Conservation (phyloP, 805 yeast genomes). For the Saccharomycopsis babjevae region DNA sequence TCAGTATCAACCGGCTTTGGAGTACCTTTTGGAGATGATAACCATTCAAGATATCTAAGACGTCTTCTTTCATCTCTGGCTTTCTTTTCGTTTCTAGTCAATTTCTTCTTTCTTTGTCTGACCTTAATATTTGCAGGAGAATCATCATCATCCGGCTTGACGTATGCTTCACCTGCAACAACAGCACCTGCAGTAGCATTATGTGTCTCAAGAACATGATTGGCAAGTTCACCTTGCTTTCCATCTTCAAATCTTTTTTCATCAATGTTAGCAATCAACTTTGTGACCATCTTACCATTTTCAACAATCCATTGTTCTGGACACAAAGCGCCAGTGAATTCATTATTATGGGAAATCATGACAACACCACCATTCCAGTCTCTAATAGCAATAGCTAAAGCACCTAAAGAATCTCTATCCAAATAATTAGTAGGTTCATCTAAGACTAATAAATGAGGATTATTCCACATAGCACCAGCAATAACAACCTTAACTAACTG, state of each 20-base stretch:
- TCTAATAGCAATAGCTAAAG: constrained; percentile 92
- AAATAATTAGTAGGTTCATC: constrained; percentile 98
- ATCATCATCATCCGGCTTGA: constrained; percentile 51
- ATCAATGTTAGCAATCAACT: constrained; percentile 71
- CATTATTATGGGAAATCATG: constrained; percentile 95
- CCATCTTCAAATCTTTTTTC: constrained; percentile 74
- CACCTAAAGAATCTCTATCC: constrained; percentile 97
- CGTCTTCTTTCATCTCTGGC: constrained; percentile 88
- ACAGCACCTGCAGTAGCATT: constrained; percentile 37
- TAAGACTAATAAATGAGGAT: constrained; percentile 89
- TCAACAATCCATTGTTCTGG: constrained; percentile 98
- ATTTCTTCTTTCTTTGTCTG: constrained; percentile 85
- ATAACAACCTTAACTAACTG: constrained; percentile 96
- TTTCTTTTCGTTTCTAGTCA: constrained; percentile 95
- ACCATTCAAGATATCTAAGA: constrained; percentile 88
- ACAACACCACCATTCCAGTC: constrained; percentile 99
- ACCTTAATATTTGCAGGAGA: constrained; percentile 96
- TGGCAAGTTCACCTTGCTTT: constrained; percentile 46
- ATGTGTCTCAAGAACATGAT: constrained; percentile 36
- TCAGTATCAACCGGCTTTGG: constrained; percentile 92
- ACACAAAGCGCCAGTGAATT: constrained; percentile 93
- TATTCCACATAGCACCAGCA: constrained; percentile 99
- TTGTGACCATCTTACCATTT: constrained; percentile 79
- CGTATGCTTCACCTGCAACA: constrained; percentile 22
- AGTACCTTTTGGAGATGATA: constrained; percentile 93